These are phyloP conservation scores for Pelargonium nanum DNA, from an alignment of 345 rosid species.

Conservation along the genomic window DNA sequence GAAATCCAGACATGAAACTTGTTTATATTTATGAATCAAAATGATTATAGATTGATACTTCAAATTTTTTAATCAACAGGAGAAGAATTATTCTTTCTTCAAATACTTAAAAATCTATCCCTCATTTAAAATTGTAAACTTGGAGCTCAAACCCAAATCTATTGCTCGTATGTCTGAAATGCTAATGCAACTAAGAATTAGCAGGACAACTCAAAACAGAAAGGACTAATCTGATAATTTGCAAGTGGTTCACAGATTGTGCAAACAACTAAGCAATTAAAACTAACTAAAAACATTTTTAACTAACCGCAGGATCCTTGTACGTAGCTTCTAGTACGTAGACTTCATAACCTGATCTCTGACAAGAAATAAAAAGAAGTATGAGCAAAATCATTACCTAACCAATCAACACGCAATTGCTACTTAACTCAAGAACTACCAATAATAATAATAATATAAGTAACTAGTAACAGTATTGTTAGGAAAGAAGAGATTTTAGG, in stretches of 20 bases:
- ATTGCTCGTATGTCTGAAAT: no score
- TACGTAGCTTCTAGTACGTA: slow-evolving; percentile 76
- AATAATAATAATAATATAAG: neutral
- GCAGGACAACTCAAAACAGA: no score
- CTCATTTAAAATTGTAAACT: no score
- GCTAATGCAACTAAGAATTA: no score
- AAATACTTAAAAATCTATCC: no score
- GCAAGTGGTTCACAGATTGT: no score
- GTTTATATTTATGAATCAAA: neutral
- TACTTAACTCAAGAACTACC: slow-evolving; percentile 1
- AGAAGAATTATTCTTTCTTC: neutral
- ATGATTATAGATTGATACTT: neutral
- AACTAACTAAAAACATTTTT: neutral
- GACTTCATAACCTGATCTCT: slow-evolving; percentile 93
- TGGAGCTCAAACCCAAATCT: no score
- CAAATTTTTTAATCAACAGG: neutral
- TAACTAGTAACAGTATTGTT: neutral
- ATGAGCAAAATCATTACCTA: slow-evolving; percentile 17
- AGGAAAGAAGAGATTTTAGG: neutral
- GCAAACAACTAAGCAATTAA: no score
- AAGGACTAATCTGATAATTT: no score
- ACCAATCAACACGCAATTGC: neutral
- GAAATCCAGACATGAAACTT: neutral
- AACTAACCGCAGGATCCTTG: slow-evolving; percentile 81
- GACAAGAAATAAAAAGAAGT: slow-evolving; percentile 25